These are phyloP conservation scores for Sugiyamaella castrensis DNA, from an alignment of 1,139 yeast species.

Conservation along the genomic window DNA sequence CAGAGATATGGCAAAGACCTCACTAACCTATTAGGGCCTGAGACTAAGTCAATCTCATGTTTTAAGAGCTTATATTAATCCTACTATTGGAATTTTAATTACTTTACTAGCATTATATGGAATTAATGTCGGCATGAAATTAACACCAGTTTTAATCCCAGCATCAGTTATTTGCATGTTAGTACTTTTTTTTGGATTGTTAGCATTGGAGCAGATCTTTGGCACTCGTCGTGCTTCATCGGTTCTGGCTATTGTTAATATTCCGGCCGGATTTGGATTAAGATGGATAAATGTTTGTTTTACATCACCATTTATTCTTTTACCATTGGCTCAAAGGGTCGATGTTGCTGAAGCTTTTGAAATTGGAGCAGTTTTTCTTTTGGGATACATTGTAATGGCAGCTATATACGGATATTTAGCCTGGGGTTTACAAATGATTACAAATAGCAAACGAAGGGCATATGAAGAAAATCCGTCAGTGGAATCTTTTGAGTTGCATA, in stretches of 20 bases:
- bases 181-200: slow-evolving; percentile 51
- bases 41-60: slow-evolving; percentile 3
- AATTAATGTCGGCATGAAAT: slow-evolving; percentile 51
- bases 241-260: slow-evolving; percentile 49
- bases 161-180: slow-evolving; percentile 77
- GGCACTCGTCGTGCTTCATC: slow-evolving; percentile 44
- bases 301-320: slow-evolving; percentile 70
- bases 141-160: slow-evolving; percentile 60
- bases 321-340: slow-evolving; percentile 64
- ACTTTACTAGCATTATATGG: slow-evolving; percentile 56
- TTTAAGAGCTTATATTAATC: slow-evolving; percentile 15
- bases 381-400: slow-evolving; percentile 59
- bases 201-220: slow-evolving; percentile 37
- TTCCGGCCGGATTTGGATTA: slow-evolving; percentile 66
- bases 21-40: slow-evolving; percentile 1
- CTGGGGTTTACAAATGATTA: slow-evolving; percentile 40
- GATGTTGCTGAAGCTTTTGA: slow-evolving; percentile 65
- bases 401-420: slow-evolving; percentile 49
- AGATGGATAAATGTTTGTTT: slow-evolving; percentile 78
- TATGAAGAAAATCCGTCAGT: slow-evolving; percentile 15
- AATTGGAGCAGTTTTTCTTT: slow-evolving; percentile 67
- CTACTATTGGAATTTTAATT: slow-evolving; percentile 25
- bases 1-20: no score
- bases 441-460: slow-evolving; percentile 36
- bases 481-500: not conserved